These are phyloP conservation scores for Cryphonectria radicalis DNA, from an alignment of 2,329 filamentous ascomycete species.

Conservation along the genomic window DNA sequence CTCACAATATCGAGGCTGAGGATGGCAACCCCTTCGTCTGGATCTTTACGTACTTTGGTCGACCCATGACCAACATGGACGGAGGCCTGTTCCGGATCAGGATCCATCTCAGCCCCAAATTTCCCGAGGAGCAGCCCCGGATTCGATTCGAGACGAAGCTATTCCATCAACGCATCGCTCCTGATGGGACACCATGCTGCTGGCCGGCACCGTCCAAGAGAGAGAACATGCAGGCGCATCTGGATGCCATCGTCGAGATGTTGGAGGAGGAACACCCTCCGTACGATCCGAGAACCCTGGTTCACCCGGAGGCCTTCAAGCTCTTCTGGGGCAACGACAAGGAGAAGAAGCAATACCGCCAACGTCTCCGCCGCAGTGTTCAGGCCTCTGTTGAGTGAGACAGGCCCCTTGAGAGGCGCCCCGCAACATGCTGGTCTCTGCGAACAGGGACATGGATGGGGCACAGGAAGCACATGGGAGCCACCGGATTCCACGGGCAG, in stretches of 20 bases:
- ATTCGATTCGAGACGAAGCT: constrained; percentile 79
- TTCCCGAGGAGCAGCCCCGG: constrained; percentile 86
- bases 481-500: neutral
- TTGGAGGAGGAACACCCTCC: constrained; percentile 88
- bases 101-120: constrained; percentile 79
- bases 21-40: constrained; percentile 89
- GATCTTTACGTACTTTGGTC: constrained; percentile 86
- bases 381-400: constrained; percentile 67
- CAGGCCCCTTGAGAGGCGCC: neutral
- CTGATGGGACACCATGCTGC: constrained; percentile 84
- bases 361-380: constrained; percentile 77
- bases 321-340: constrained; percentile 83
- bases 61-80: constrained; percentile 90
- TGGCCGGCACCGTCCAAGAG: constrained; percentile 61
- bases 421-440: neutral
- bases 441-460: neutral
- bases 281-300: constrained; percentile 87
- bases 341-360: constrained; percentile 83
- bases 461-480: neutral
- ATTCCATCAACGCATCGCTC: constrained; percentile 86
- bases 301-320: constrained; percentile 83
- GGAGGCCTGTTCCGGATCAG: constrained; percentile 86
- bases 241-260: constrained; percentile 78
- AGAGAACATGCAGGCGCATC: constrained; percentile 81
- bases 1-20: constrained; percentile 76